Conservation (phyloP, 345 rosid genomes). For the thale cress (Arabidopsis thaliana) region DNA sequence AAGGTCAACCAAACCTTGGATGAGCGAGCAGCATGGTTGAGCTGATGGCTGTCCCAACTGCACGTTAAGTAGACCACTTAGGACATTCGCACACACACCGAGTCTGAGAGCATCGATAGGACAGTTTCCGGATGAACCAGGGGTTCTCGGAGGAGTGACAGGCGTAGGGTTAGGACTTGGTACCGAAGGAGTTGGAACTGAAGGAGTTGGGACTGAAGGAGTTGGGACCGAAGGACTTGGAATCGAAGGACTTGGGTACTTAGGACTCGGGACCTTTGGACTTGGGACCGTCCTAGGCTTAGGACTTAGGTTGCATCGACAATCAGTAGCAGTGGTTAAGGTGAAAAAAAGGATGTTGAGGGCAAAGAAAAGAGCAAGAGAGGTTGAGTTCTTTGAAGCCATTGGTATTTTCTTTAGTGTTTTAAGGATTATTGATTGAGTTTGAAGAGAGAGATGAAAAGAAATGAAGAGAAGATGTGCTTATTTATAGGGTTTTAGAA, state of each 20-base stretch:
- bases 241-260: neutral
- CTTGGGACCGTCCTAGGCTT: neutral
- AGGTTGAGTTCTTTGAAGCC: conserved; percentile 32
- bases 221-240: neutral
- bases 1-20: conserved; percentile 60
- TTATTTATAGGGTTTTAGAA: conserved; percentile 21
- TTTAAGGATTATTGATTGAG: neutral
- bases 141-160: conserved; percentile 25
- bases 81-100: conserved; percentile 58
- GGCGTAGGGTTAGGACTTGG: neutral
- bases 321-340: conserved; percentile 14
- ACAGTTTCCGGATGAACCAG: conserved; percentile 46
- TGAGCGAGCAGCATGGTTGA: conserved; percentile 57
- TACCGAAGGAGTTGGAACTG: neutral
- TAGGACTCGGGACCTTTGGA: conserved; percentile 10
- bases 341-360: conserved; percentile 38
- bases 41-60: conserved; percentile 51
- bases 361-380: conserved; percentile 25
- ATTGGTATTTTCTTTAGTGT: neutral
- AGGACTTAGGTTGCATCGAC: conserved; percentile 27
- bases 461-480: neutral
- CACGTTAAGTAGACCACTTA: conserved; percentile 48
- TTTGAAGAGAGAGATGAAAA: conserved; percentile 1
- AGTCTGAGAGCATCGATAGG: conserved; percentile 66
- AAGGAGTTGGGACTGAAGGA: neutral